Evolutionary conservation across 169 alveolate genomes (phyloP), one percentile per base, ranked within the genome.

Genomic region (Eimeria tenella): DNA sequence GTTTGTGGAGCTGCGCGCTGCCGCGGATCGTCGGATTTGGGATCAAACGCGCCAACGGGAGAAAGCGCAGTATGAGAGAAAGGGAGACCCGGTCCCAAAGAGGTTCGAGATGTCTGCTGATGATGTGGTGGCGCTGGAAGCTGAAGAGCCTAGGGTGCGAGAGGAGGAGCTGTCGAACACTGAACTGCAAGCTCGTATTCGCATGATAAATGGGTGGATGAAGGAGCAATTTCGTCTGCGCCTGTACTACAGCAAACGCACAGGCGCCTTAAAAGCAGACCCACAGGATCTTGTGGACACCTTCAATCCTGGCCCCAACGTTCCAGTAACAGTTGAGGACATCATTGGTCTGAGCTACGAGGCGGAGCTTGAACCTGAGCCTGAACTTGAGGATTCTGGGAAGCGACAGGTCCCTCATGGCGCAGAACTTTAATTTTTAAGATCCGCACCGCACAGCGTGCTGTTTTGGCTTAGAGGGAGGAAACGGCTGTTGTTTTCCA

Each of bases 181-280:
- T 0, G 79, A 60, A 21, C 25, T 83, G 79, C 60, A 52, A 50
- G 0, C 58, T 5, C 91, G 91, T 62, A 4, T 21, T 42, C 5
- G 19, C 49, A 4, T 83, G 74, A 60, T 83, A 21, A 53, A 83
- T 4, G 91, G 77, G 10, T 83, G 91, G 91, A 60, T 83, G 77
- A 83, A 83, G 79, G 73, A 83, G 65, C 91, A 83, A 62, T 62
- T 62, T n/a, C 77, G 91, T 31, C 53, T 83, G 56, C 91, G 91
- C 56, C 13, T 83, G 65, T 83, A 83, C 62, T 62, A 58, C 53
- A 23, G 31, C 52, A 60, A 83, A 83, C 79, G 91, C 58, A 49
- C 52, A 58, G 91, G 91, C 23, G 5, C 13, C 11, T 62, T 83
- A 5, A 62, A 83, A 19, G 91, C 49, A 23, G 68, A 83, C 71